A percentile compares a stretch with the other conserved stretches of the same genome.
These are phyloP conservation scores for Emericellopsis terricola DNA, from an alignment of 495 filamentous ascomycete species.

Conservation along the genomic window DNA sequence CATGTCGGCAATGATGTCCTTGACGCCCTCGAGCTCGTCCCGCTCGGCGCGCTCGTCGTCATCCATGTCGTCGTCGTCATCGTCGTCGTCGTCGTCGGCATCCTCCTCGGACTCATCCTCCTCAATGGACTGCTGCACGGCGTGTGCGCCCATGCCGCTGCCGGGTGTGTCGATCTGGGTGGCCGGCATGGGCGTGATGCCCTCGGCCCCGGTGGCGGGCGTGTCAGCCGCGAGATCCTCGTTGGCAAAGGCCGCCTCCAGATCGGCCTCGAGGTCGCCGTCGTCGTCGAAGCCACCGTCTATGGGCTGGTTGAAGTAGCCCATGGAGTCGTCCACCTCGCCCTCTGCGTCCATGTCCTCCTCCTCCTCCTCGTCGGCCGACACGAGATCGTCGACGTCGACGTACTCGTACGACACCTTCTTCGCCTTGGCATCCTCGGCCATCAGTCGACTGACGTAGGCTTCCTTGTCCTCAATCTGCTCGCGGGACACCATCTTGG, in stretches of 20 bases:
- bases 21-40: conserved; percentile 26
- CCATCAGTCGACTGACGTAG: conserved; percentile 58
- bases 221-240: conserved; percentile 12
- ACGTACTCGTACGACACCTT: conserved; percentile 41
- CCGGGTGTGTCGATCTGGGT: conserved; percentile 12
- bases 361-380: conserved; percentile 32
- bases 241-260: conserved; percentile 21
- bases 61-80: conserved; percentile 27
- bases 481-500: conserved; percentile 61
- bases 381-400: conserved; percentile 36
- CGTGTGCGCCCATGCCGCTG: conserved; percentile 12
- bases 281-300: conserved; percentile 16
- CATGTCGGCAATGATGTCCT: conserved; percentile 37
- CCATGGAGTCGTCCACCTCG: conserved; percentile 34
- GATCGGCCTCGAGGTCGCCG: conserved; percentile 17
- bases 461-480: conserved; percentile 81
- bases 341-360: conserved; percentile 36
- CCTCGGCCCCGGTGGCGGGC: conserved; percentile 14
- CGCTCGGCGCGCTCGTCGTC: conserved; percentile 24
- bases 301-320: conserved; percentile 16
- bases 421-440: conserved; percentile 43
- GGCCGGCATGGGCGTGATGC: conserved; percentile 18
- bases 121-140: conserved; percentile 23
- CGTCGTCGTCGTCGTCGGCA: conserved; percentile 31
- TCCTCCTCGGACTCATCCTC: conserved; percentile 25